Evolutionary conservation across 2,329 filamentous ascomycete species (phyloP).

Genomic region (Canariomyces notabilis): DNA sequence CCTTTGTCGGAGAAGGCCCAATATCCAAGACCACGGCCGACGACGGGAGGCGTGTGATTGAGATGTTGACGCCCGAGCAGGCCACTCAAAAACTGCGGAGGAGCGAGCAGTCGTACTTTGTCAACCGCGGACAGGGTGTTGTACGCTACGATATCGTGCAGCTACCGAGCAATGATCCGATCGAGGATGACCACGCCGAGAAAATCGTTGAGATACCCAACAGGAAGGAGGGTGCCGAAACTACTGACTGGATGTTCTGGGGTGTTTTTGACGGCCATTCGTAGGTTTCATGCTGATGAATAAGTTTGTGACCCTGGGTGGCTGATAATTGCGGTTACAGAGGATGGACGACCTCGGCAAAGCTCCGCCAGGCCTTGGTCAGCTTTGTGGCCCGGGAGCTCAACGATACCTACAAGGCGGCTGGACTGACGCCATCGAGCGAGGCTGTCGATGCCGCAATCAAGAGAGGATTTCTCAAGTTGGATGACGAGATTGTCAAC

Average conservation of each 20-base stretch:
- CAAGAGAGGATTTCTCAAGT: constrained; percentile 80
- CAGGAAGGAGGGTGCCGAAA: constrained; percentile 41
- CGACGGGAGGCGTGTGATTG: constrained; percentile 77
- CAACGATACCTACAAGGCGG: constrained; percentile 83
- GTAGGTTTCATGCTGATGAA: constrained; percentile 45
- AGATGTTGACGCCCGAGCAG: constrained; percentile 96
- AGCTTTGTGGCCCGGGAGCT: constrained; percentile 89
- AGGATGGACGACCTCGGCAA: constrained; percentile 97
- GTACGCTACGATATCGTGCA: constrained; percentile 93
- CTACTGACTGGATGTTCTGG: constrained; percentile 99
- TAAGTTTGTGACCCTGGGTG: constrained; percentile 11
- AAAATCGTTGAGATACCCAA: constrained; percentile 90
- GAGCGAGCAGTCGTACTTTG: constrained; percentile 86
- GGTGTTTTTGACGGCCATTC: constrained; percentile 97
- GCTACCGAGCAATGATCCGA: constrained; percentile 92
- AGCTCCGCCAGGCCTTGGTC: constrained; percentile 86
- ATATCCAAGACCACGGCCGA: constrained; percentile 85
- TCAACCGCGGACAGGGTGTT: constrained; percentile 84
- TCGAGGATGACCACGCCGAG: constrained; percentile 97
- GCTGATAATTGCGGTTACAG: constrained; percentile 40
- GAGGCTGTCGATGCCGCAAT: constrained; percentile 86
- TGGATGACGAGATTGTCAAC: constrained; percentile 93
- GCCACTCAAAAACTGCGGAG: constrained; percentile 82
- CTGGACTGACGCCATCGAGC: constrained; percentile 60
- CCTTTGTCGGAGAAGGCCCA: constrained; percentile 77